These are phyloP conservation scores for Zasmidium cellare DNA, from an alignment of 2,329 filamentous ascomycete species.

Conservation along the genomic window DNA sequence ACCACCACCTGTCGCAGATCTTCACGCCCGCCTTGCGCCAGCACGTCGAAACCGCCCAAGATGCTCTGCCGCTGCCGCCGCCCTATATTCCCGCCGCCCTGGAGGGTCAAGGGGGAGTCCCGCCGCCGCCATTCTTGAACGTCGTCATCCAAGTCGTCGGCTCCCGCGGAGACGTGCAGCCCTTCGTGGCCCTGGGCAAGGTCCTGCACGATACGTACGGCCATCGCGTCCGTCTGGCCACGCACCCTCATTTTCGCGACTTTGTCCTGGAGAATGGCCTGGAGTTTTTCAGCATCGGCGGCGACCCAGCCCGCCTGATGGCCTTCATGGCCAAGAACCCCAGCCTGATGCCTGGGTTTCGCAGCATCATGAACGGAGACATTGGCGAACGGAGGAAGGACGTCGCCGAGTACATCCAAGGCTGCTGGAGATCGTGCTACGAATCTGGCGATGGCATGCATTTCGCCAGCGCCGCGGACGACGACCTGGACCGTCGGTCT, in stretches of 20 bases:
- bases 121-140: slow-evolving; percentile 49
- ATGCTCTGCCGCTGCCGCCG: slow-evolving; percentile 56
- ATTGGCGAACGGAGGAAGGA: slow-evolving; percentile 71
- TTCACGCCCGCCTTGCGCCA: slow-evolving; percentile 64
- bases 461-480: too few relatives aligned
- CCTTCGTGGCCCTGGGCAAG: slow-evolving; percentile 51
- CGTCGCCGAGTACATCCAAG: slow-evolving; percentile 74
- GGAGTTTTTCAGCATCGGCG: slow-evolving; percentile 55
- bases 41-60: slow-evolving; percentile 51
- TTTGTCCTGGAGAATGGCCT: slow-evolving; percentile 52
- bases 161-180: slow-evolving; percentile 51
- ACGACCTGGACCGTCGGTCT: slow-evolving; percentile 14
- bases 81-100: slow-evolving; percentile 71
- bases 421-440: slow-evolving; percentile 84
- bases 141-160: slow-evolving; percentile 52
- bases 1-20: slow-evolving; percentile 64
- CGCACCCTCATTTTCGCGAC: slow-evolving; percentile 49
- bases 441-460: slow-evolving; percentile 70
- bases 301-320: slow-evolving; percentile 52
- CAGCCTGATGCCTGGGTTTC: slow-evolving; percentile 78
- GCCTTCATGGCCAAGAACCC: slow-evolving; percentile 92
- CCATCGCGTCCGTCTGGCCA: slow-evolving; percentile 50
- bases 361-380: slow-evolving; percentile 73
- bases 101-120: slow-evolving; percentile 62
- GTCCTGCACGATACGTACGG: slow-evolving; percentile 50